Evolutionary conservation across 2,329 filamentous ascomycete genomes (phyloP), one percentile per base, ranked within the genome.

Genomic region (Endocalyx cinctus): DNA sequence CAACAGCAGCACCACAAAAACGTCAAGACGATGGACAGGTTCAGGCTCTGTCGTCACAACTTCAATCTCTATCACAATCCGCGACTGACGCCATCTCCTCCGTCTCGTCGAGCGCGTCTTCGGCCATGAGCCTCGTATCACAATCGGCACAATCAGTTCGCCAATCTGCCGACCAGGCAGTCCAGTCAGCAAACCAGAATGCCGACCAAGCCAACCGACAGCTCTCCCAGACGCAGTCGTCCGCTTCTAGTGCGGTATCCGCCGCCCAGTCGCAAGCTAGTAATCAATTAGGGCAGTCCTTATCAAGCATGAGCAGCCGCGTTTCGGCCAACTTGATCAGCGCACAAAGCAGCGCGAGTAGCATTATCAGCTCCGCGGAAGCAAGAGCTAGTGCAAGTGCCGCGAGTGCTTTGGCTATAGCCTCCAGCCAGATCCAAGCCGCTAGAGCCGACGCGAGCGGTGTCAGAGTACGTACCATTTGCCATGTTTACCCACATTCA

Each of bases 381-480:
- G 58, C 55, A 8, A 70, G 75, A 34, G 74, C 70, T 4, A 75
- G 74, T 6, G 47, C 79, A 22, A 67, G 63, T 26, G 66, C 79
- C 12, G 67, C 66, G 28, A 78, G 74, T 58, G 73, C 66, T 42
- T 54, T 68, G n/a, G 58, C 64, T 35, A 57, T 55, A 14, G 54
- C 57, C 18, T 50, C 47, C 14, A 55, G 50, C 35, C 44, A 49
- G 34, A 50, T 55, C 7, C 43, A 52, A 34, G 46, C 34, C 20
- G 46, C 42, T 12, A 39, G 34, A 27, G 42, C 42, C 5, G 37
- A 41, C 5, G 43, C 44, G 22, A 50, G 39, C 27, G 42, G 43
- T 8, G 29, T 42, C 3, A 41, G 29, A 18, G 47, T 54, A 32
- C 20, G 47, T 46, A 17, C 31, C 4, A 18, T 19, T 19, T 8